Evolutionary conservation across 2,329 filamentous ascomycete genomes (phyloP).

Genomic region (Fusarium falciforme): DNA sequence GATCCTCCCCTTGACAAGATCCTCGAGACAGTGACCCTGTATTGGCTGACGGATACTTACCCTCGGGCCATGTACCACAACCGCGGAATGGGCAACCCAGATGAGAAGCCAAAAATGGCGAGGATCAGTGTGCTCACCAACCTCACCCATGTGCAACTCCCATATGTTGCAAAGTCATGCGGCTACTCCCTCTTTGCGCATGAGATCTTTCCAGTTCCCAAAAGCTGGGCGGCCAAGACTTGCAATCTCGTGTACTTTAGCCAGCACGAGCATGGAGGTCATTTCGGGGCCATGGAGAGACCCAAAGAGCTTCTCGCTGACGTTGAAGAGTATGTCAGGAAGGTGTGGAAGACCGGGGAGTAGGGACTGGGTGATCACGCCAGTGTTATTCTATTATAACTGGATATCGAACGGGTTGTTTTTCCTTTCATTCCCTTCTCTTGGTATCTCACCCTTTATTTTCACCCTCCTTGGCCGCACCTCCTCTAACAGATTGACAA

Average conservation of each 20-base stretch:
- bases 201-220: background rate
- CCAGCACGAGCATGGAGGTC: background rate
- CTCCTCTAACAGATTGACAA: background rate
- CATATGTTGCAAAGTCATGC: background rate
- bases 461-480: no score
- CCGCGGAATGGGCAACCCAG: background rate
- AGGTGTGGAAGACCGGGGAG: background rate
- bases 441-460: background rate
- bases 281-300: background rate
- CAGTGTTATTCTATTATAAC: rapidly evolving
- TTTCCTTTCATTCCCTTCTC: background rate
- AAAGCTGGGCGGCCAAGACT: background rate
- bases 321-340: background rate
- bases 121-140: background rate
- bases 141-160: background rate
- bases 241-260: background rate
- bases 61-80: background rate
- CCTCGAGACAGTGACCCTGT: background rate
- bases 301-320: background rate
- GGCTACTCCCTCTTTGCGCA: background rate
- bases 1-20: background rate
- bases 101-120: background rate
- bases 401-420: background rate
- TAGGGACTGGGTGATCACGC: background rate
- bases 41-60: background rate